phyloP scores from a whole-genome alignment of 768 basidiomycete genomes.

The Xerocomellus chrysenteron region DNA sequence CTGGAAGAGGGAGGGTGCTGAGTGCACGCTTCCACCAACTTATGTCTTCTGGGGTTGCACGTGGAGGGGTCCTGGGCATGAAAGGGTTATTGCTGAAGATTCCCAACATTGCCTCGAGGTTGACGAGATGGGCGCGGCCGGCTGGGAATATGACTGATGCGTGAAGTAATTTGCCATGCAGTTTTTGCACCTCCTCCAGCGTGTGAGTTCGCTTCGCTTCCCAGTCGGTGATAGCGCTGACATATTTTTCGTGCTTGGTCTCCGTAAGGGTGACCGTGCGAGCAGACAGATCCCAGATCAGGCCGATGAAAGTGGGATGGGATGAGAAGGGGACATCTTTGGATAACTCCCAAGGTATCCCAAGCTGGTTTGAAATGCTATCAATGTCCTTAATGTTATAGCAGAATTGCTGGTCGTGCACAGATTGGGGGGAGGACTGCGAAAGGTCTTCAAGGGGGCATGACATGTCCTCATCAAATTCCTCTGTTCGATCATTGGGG shows the following conservation, averaged over 20 bases:
- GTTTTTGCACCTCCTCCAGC: not conserved
- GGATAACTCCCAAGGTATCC: not conserved
- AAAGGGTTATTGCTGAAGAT: slow-evolving; percentile 31
- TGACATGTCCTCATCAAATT: not conserved
- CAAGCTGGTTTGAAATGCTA: rapidly evolving
- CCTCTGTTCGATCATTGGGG: not conserved
- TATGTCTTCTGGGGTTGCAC: rapidly evolving
- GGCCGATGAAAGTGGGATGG: not conserved
- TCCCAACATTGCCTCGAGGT: slow-evolving; percentile 34
- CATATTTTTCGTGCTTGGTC: not conserved
- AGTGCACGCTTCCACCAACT: not conserved
- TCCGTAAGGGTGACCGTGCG: not conserved
- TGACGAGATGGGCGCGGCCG: slow-evolving; percentile 17
- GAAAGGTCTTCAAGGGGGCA: not conserved
- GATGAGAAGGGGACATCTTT: not conserved
- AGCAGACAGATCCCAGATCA: not conserved
- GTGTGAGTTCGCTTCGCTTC: rapidly evolving
- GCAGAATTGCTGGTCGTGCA: not conserved
- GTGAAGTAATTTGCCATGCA: slow-evolving; percentile 22
- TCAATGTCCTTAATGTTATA: not conserved
- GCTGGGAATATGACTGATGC: slow-evolving; percentile 27
- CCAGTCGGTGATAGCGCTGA: not conserved
- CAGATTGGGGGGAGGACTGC: rapidly evolving
- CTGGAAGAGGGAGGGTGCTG: not conserved
- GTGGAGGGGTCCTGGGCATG: slow-evolving; percentile 15